phyloP scores from a whole-genome alignment of 768 basidiomycete species.

The Kwoniella mangroviensis region DNA sequence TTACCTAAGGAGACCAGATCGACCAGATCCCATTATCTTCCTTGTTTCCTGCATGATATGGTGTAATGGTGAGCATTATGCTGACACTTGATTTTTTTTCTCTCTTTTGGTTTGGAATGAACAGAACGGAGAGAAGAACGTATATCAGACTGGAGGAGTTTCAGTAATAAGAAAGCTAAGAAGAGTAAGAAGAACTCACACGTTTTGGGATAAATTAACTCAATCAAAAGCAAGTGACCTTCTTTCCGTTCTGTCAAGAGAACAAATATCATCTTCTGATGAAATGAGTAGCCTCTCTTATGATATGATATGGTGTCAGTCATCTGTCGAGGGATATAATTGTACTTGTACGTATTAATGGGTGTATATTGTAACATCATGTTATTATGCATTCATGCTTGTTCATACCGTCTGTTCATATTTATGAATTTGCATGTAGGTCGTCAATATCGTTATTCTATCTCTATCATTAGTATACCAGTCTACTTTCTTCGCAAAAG shows the following conservation, averaged over 20 bases:
- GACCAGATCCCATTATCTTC: not conserved
- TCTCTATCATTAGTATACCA: not conserved
- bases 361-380: not conserved
- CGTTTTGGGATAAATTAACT: slow-evolving; percentile 46
- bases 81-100: slow-evolving; percentile 25
- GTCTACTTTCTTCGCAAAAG: not conserved
- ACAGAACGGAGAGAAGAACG: slow-evolving; percentile 55
- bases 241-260: not conserved
- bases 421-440: not conserved
- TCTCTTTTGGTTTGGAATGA: not conserved
- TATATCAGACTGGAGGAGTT: slow-evolving; percentile 52
- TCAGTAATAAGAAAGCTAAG: slow-evolving; percentile 42
- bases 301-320: not conserved
- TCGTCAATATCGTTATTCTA: not conserved
- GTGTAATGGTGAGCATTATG: slow-evolving; percentile 11
- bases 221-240: not conserved
- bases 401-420: not conserved
- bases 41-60: not conserved
- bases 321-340: not conserved
- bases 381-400: not conserved
- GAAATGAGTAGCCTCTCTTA: not conserved
- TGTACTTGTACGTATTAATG: slow-evolving; percentile 7
- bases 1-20: not conserved
- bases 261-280: not conserved
- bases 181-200: slow-evolving; percentile 55